Conservation (phyloP, 768 basidiomycete species). For the Cyclocybe cylindracea region DNA sequence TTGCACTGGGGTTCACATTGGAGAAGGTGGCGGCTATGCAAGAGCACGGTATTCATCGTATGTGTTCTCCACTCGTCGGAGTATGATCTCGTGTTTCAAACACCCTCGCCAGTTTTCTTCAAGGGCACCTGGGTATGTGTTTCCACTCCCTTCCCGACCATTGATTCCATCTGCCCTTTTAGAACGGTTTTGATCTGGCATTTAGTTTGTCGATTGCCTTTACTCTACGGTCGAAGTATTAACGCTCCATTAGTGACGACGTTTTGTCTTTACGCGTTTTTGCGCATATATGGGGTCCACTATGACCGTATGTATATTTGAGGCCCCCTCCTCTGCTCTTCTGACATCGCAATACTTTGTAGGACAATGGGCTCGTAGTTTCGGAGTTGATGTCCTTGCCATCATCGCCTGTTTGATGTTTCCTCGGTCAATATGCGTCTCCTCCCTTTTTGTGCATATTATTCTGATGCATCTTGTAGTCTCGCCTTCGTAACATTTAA, state of each 20-base stretch:
- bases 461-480: conserved; percentile 34
- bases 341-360: background rate
- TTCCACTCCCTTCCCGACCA: conserved; percentile 1
- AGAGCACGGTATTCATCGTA: conserved; percentile 91
- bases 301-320: conserved; percentile 49
- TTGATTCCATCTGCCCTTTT: conserved; percentile 7
- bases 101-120: conserved; percentile 62
- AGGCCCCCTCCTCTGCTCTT: background rate
- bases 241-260: conserved; percentile 58
- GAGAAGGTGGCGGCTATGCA: conserved; percentile 96
- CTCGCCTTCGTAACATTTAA: conserved; percentile 90
- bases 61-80: background rate
- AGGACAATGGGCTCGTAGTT: conserved; percentile 67
- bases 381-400: conserved; percentile 84
- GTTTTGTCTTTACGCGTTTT: conserved; percentile 72
- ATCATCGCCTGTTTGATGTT: conserved; percentile 90
- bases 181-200: conserved; percentile 94
- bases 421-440: conserved; percentile 57
- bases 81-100: background rate
- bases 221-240: background rate
- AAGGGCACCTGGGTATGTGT: conserved; percentile 77
- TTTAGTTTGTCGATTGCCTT: conserved; percentile 59
- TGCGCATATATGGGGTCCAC: conserved; percentile 80
- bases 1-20: conserved; percentile 80
- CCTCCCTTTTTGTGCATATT: background rate